Conservation (phyloP, 2,329 filamentous ascomycete genomes). For the Fusarium chuoi region DNA sequence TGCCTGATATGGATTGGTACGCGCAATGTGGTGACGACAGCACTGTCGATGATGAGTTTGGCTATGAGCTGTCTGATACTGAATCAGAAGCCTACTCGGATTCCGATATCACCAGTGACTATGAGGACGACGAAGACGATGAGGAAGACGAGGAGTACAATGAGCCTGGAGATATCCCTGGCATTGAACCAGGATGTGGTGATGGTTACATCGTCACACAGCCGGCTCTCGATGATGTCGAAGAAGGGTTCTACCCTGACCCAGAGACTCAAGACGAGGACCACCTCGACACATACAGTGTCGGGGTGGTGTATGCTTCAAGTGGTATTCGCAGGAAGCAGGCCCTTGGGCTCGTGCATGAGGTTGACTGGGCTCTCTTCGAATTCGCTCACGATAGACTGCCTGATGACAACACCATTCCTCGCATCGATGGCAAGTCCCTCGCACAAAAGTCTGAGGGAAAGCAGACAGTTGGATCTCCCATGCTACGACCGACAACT, state of each 20-base stretch:
- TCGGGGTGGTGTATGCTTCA: constrained; percentile 88
- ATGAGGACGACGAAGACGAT: constrained; percentile 60
- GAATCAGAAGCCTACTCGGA: constrained; percentile 66
- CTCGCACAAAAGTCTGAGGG: constrained; percentile 14
- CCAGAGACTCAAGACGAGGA: constrained; percentile 78
- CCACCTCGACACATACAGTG: constrained; percentile 80
- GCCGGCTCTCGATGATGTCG: constrained; percentile 88
- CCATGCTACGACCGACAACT: constrained; percentile 62
- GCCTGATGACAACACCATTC: constrained; percentile 78
- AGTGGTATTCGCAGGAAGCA: constrained; percentile 86
- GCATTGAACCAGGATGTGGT: constrained; percentile 78
- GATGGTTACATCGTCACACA: constrained; percentile 87
- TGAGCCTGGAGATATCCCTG: constrained; percentile 80
- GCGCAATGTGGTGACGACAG: constrained; percentile 55
- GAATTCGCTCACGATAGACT: constrained; percentile 77
- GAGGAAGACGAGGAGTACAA: constrained; percentile 66
- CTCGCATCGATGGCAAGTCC: constrained; percentile 43
- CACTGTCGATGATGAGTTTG: constrained; percentile 63
- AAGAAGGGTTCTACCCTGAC: constrained; percentile 84
- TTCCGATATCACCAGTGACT: constrained; percentile 64
- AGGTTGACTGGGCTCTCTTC: constrained; percentile 96
- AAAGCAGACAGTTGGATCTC: constrained; percentile 43
- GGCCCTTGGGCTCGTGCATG: constrained; percentile 78
- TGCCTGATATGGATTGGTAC: constrained; percentile 55
- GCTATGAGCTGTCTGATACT: constrained; percentile 70